Evolutionary conservation across 768 basidiomycete species (phyloP).

Genomic region (Boletus rufocinnamomeus): DNA sequence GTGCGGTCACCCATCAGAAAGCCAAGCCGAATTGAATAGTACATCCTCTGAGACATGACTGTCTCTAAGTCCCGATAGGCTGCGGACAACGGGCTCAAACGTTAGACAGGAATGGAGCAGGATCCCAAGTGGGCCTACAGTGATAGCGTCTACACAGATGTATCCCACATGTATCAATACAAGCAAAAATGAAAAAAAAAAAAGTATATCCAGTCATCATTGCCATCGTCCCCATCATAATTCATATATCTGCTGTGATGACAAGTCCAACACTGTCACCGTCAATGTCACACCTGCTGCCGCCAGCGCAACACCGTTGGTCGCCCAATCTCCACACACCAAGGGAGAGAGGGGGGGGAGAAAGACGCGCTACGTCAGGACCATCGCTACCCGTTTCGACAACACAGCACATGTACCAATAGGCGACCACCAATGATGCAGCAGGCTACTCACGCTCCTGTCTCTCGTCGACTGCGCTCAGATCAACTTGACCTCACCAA

Average conservation of each 20-base stretch:
- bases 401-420: constrained; percentile 48
- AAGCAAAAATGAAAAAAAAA: no score
- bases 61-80: no score
- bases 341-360: no score
- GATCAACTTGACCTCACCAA: constrained; percentile 48
- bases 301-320: constrained; percentile 9
- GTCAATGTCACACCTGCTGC: not conserved
- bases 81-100: no score
- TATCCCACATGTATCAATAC: not conserved
- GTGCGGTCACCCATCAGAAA: no score
- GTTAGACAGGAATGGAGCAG: no score
- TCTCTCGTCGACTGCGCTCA: constrained; percentile 40
- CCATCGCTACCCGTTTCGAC: not conserved
- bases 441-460: constrained; percentile 47
- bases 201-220: no score
- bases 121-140: not conserved
- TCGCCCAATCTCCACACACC: constrained; percentile 14
- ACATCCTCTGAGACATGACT: no score
- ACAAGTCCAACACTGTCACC: not conserved
- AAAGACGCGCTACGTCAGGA: not conserved
- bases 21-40: no score
- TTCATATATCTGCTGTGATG: not conserved
- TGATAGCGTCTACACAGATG: not conserved
- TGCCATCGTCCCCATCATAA: not conserved
- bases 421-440: constrained; percentile 68